A percentile compares a stretch with the other conserved stretches of the same genome.
Evolutionary conservation across 176 grass and related monocot genomes (phyloP).

Genomic region (Aegilops longissima): DNA sequence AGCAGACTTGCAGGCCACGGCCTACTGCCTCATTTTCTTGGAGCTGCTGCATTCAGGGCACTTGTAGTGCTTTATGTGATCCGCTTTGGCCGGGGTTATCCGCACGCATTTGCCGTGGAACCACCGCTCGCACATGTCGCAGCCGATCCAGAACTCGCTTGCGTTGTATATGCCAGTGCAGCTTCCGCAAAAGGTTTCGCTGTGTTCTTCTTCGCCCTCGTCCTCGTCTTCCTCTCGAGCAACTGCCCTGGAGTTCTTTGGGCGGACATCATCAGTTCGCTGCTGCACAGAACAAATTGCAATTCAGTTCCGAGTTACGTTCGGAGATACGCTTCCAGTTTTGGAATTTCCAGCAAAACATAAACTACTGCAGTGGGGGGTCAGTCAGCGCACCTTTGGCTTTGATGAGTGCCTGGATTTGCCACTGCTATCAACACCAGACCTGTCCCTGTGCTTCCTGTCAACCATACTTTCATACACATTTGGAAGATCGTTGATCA

Average conservation of each 20-base stretch:
- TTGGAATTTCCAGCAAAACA: background rate
- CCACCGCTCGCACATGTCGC: slow-evolving; percentile 78
- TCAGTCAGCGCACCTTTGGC: slow-evolving; percentile 44
- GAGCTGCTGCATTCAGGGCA: slow-evolving; percentile 74
- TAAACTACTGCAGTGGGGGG: background rate
- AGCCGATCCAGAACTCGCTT: slow-evolving; percentile 74
- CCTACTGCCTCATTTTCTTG: slow-evolving; percentile 58
- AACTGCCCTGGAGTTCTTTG: slow-evolving; percentile 35
- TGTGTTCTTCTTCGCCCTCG: slow-evolving; percentile 54
- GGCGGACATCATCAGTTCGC: slow-evolving; percentile 29
- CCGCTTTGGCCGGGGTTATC: slow-evolving; percentile 70
- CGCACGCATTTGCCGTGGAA: slow-evolving; percentile 77
- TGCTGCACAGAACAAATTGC: background rate
- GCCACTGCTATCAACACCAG: slow-evolving; percentile 54
- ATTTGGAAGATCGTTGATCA: slow-evolving; percentile 71
- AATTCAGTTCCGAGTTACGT: background rate
- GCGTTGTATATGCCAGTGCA: slow-evolving; percentile 53
- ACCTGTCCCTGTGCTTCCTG: slow-evolving; percentile 61
- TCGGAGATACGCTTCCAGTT: background rate
- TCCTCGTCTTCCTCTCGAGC: slow-evolving; percentile 26
- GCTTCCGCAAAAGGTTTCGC: slow-evolving; percentile 58
- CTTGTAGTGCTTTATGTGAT: slow-evolving; percentile 80
- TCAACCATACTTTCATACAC: slow-evolving; percentile 58
- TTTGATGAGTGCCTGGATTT: slow-evolving; percentile 55
- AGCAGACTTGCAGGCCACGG: background rate